These are phyloP conservation scores for Vaccinium macrocarpon DNA, from an alignment of 148 eudicot species.

Conservation along the genomic window DNA sequence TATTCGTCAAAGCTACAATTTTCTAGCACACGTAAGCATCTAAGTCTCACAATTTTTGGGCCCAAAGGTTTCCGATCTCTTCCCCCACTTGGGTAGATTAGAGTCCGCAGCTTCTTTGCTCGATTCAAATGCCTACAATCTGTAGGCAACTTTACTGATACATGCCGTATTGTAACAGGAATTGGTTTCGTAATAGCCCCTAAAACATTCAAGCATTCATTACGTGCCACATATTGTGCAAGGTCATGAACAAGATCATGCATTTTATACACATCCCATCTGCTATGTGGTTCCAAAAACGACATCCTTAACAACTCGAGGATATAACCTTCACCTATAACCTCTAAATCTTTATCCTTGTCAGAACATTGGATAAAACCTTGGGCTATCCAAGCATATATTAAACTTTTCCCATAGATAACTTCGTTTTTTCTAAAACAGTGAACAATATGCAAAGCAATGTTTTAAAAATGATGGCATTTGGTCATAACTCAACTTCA, in stretches of 20 bases:
- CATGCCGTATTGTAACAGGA: not conserved
- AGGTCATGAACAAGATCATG: constrained; percentile 12
- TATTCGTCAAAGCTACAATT: not conserved
- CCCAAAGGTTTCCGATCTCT: no score
- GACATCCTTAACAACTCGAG: not conserved
- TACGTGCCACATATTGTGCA: not conserved
- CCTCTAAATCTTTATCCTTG: not conserved
- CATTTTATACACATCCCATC: not conserved
- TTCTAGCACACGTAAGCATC: not conserved
- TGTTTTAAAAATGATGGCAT: not conserved
- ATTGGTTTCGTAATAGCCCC: not conserved
- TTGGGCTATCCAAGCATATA: not conserved
- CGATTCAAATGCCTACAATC: not conserved
- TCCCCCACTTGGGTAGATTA: not conserved
- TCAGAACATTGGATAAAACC: not conserved
- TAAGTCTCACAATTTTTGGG: not conserved
- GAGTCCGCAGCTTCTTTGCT: not conserved
- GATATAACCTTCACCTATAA: not conserved
- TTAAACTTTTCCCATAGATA: not conserved
- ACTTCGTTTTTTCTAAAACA: not conserved
- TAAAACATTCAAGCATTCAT: not conserved
- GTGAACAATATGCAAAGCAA: not conserved
- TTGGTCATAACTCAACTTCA: not conserved
- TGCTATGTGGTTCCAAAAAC: not conserved
- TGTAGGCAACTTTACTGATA: not conserved